Base-by-base conservation (phyloP, 2,329 filamentous ascomycete species). In the Fusarium solani-melongenae region DNA sequence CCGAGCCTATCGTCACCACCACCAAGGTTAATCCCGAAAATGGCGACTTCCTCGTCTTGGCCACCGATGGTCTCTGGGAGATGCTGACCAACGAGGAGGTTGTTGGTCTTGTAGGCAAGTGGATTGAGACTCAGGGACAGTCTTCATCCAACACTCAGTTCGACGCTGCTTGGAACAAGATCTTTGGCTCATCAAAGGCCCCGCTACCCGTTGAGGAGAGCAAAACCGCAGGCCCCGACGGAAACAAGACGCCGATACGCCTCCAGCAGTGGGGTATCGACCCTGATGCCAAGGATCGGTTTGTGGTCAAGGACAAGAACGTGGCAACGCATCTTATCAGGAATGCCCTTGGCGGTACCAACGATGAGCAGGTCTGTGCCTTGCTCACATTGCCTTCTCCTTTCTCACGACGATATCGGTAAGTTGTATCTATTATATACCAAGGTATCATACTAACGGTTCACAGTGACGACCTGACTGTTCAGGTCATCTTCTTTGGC, bases 41-140 rank as follows among this genome's bases (percentile, higher is more conserved):
- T 71, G 95, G 96, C 53, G 96, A 99, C 81, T 99, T 99, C 78
- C 88, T 99, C 14, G 96, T 99, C 70, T 92, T 99, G 87, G 96
- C 96, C 24, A 98, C 96, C 0, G 96, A 99, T 80, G 96, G 96
- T 5, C 88, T 99, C 1, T 99, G 96, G 96, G 96, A 99, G 84
- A 98, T 98, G 96, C 88, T 99, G 70, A 98, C 94, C 56, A 99
- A 98, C 78, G 96, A 99, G 81, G 96, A 99, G 85, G 96, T 98
- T 1, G 93, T 99, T 59, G 96, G 96, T 1, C 90, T 99, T 3
- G 96, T 99, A 6, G 97, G 96, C 17, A 94, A 97, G 82, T 99
- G 96, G 96, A 91, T 99, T 56, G 96, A 99, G 82, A 91, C 90
- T 24, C 93, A 98, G 81, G 85, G 86, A 38, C 82, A 79, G 66